A percentile compares a stretch with the other conserved stretches of the same genome.
Conservation (phyloP, 1,139 yeast genomes). For the Wickerhamomyces sp. region DNA sequence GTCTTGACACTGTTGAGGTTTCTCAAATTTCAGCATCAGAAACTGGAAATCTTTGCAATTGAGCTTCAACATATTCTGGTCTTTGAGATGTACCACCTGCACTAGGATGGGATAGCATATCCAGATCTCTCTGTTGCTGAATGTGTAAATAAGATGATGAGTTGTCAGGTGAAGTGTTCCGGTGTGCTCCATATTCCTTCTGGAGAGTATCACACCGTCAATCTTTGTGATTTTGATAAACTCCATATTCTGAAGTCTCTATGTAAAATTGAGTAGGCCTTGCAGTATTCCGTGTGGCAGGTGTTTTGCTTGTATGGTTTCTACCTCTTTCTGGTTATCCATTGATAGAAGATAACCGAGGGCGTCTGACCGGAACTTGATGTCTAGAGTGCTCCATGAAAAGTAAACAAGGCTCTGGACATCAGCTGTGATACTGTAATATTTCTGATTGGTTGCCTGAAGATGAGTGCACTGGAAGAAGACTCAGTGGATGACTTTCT, state of each 20-base stretch:
- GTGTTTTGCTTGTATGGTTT: no score
- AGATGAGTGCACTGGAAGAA: conserved; percentile 1
- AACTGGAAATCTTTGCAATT: conserved; percentile 87
- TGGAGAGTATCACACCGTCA: conserved; percentile 60
- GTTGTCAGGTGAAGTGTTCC: conserved; percentile 80
- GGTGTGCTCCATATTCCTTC: conserved; percentile 57
- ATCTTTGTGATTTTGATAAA: conserved; percentile 55
- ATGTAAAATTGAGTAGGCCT: no score
- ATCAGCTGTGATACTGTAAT: no score
- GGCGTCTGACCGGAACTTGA: no score
- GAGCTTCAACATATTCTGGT: conserved; percentile 54
- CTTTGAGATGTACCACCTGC: conserved; percentile 36
- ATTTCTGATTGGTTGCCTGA: no score
- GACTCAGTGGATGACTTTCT: conserved; percentile 28
- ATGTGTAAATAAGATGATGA: conserved; percentile 76
- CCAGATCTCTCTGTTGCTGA: conserved; percentile 69
- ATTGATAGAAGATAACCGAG: no score
- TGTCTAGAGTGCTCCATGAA: no score
- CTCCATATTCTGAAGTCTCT: conserved; percentile 36
- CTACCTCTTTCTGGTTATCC: no score
- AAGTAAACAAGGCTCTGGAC: no score
- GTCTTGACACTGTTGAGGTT: conserved; percentile 57
- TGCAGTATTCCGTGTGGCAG: no score
- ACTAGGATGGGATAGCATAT: conserved; percentile 77
- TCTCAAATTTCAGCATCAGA: conserved; percentile 67